A percentile compares a stretch with the other conserved stretches of the same genome.
Conservation (phyloP, 2,329 filamentous ascomycete genomes). For the Bipolaris bicolor region DNA sequence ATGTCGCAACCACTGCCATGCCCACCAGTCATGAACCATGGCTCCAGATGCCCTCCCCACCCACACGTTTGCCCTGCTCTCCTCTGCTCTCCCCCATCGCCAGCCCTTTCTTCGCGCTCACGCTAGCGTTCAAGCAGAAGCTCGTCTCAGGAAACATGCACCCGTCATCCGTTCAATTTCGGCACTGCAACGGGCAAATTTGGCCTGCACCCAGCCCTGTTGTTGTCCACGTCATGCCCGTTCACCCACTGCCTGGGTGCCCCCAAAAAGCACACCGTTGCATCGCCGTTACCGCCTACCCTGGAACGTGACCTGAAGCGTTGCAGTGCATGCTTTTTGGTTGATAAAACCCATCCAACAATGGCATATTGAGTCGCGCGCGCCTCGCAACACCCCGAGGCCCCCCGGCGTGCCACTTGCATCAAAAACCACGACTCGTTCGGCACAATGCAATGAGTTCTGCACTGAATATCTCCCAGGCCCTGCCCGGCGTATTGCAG, state of each 20-base stretch:
- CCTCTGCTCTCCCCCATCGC: slow-evolving; percentile 15
- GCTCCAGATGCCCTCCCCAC: slow-evolving; percentile 14
- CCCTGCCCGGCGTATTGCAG: neutral
- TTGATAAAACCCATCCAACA: neutral
- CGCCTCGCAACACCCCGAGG: neutral
- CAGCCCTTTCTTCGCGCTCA: slow-evolving; percentile 22
- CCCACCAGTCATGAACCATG: slow-evolving; percentile 22
- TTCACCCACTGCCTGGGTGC: neutral
- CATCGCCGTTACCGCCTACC: neutral
- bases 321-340: slow-evolving; percentile 4
- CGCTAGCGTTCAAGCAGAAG: slow-evolving; percentile 13
- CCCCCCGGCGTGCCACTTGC: neutral
- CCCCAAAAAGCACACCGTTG: neutral
- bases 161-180: slow-evolving; percentile 20
- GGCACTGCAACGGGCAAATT: slow-evolving; percentile 14
- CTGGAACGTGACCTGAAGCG: slow-evolving; percentile 7
- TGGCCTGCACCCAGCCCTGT: neutral
- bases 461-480: neutral
- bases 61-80: slow-evolving; percentile 14
- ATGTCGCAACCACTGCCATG: slow-evolving; percentile 20
- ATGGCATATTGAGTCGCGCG: neutral
- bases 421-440: neutral
- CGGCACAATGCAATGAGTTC: neutral
- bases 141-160: slow-evolving; percentile 22
- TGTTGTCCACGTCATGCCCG: neutral